phyloP scores from a whole-genome alignment of 2,329 filamentous ascomycete genomes.

The Colletotrichum gloeosporioides region DNA sequence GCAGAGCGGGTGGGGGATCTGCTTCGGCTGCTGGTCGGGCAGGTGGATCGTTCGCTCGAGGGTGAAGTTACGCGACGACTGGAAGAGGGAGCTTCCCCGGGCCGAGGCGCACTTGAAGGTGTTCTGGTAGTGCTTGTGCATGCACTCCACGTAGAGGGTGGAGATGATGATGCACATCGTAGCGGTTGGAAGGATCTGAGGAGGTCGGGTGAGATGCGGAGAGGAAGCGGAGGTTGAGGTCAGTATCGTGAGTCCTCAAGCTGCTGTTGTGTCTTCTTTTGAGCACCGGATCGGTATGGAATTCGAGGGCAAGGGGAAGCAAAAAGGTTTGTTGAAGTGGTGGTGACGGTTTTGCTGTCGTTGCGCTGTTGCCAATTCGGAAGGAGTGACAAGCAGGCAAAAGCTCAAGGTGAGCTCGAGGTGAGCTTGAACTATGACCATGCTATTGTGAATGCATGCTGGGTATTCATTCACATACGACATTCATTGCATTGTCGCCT shows the following conservation, averaged over 20 bases:
- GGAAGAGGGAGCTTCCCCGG: conserved; percentile 17
- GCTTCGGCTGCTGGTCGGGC: conserved; percentile 20
- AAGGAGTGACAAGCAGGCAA: neutral
- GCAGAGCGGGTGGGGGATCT: conserved; percentile 14
- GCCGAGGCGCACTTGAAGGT: conserved; percentile 34
- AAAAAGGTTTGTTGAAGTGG: neutral
- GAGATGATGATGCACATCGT: conserved; percentile 39
- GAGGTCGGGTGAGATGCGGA: neutral
- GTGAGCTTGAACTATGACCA: neutral
- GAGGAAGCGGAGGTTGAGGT: neutral
- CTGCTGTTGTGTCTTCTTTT: neutral
- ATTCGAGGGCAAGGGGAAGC: neutral
- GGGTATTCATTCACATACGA: neutral
- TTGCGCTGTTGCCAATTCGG: neutral
- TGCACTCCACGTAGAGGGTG: conserved; percentile 30
- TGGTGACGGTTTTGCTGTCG: neutral
- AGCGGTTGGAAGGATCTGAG: neutral
- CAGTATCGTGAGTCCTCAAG: neutral
- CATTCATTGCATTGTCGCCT: neutral
- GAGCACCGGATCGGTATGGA: too few species aligned
- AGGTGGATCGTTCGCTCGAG: conserved; percentile 23
- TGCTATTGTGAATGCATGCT: neutral
- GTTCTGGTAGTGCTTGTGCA: conserved; percentile 38
- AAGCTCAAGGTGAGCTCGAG: neutral
- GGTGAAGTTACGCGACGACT: neutral